Evolutionary conservation across 176 grass and related monocot species (phyloP), one percentile per base, ranked within the genome.

Genomic region (Microstegium vimineum): DNA sequence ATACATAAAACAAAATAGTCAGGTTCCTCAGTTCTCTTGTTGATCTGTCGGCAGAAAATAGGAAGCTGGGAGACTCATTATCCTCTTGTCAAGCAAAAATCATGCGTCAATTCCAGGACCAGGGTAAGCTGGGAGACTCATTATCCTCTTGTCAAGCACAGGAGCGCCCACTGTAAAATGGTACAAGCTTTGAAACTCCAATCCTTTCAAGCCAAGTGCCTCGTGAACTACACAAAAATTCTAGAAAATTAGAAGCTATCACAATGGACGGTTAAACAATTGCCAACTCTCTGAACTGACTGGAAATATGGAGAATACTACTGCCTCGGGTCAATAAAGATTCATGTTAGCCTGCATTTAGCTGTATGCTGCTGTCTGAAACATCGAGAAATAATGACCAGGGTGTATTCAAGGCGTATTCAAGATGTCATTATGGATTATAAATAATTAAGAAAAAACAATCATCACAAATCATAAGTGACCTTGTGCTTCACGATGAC

Each of bases 121-220:
- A 31, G 92, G 95, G 51, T 97, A 97, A 1, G 92, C 95, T 12
- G 95, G 95, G 15, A 97, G 81, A 82, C 92, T 94, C 95, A 88
- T 91, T 77, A 97, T 97, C 79, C 90, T 84, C 15, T 84, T 91
- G 84, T 97, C 92, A 66, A 87, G 13, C 63, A 97, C 88, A 66
- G 90, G 92, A 1, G 70, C 87, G 10, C 95, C 92, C 8, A 97
- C 84, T 0, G 95, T 97, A 77, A 98, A 98, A 86, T 98, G 95
- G 74, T 94, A 98, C 60, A 98, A 49, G 70, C 95, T 98, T 75
- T 94, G 95, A 75, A 97, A 97, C 74, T 93, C 90, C 88, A 76
- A 71, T 68, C 82, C 88, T 85, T 89, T 71, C 38, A 97, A 87
- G 54, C 94, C 92, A 81, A 97, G 90, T n/a, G 92, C 67, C 73